Evolutionary conservation across 1,139 yeast genomes (phyloP).

Genomic region (Pichia sp.): DNA sequence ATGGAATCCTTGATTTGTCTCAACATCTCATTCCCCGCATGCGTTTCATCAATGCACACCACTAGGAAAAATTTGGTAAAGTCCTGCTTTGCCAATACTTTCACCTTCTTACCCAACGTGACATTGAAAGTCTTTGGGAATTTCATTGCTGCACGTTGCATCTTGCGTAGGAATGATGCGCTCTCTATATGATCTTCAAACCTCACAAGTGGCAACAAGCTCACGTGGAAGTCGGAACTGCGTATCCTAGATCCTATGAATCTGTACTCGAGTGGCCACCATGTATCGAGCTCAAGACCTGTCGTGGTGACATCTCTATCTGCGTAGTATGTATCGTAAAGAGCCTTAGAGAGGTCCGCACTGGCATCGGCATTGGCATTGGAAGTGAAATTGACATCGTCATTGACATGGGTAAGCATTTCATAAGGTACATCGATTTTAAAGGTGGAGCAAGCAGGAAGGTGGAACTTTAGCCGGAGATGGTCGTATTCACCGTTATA

Average conservation of each 20-base stretch:
- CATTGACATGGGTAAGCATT: slow-evolving; percentile 10
- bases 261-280: slow-evolving; percentile 10
- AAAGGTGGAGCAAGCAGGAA: slow-evolving; percentile 1
- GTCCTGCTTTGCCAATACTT: slow-evolving; percentile 20
- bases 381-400: background rate
- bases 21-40: slow-evolving; percentile 1
- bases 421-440: slow-evolving; percentile 19
- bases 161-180: background rate
- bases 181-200: slow-evolving; percentile 10
- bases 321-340: slow-evolving; percentile 4
- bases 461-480: background rate
- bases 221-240: slow-evolving; percentile 18
- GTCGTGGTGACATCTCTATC: slow-evolving; percentile 17
- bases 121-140: background rate
- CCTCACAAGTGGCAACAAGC: slow-evolving; percentile 21
- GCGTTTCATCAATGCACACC: background rate
- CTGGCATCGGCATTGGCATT: background rate
- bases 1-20: background rate
- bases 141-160: background rate
- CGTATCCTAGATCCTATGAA: slow-evolving; percentile 4
- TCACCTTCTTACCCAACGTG: slow-evolving; percentile 3
- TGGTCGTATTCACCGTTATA: slow-evolving; percentile 10
- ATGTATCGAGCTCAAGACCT: slow-evolving; percentile 9
- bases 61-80: slow-evolving; percentile 11
- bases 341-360: background rate